Percentiles rank a stretch among this genome's conserved stretches.
phyloP scores from a whole-genome alignment of 2,329 filamentous ascomycete genomes.

The Hymenoscyphus fructigenus region DNA sequence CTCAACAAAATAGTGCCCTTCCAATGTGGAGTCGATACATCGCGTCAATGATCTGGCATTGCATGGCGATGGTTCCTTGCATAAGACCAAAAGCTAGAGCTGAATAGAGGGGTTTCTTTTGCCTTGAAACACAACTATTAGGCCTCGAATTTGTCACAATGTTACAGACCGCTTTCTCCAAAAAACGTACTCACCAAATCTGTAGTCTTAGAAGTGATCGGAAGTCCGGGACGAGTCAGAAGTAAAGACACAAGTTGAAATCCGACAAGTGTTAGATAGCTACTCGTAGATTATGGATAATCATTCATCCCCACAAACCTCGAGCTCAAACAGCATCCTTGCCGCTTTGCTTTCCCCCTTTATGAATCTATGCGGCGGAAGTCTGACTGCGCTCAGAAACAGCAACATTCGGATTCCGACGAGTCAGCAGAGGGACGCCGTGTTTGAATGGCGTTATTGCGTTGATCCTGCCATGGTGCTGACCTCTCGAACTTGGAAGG shows the following conservation, averaged over 20 bases:
- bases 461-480: not conserved
- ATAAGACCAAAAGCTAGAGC: not conserved
- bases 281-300: not conserved
- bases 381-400: not conserved
- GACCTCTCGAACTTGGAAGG: conserved; percentile 1
- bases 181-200: not conserved
- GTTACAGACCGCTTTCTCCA: not conserved
- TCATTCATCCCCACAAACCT: not conserved
- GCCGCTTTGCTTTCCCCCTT: not conserved
- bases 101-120: not conserved
- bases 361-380: not conserved
- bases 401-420: not conserved
- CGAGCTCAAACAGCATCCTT: not conserved
- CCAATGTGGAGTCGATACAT: not conserved
- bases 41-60: conserved; percentile 1
- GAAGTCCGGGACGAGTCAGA: not conserved
- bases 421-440: not conserved
- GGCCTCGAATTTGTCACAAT: not conserved
- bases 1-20: not conserved
- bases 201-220: not conserved
- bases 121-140: not conserved
- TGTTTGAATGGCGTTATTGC: not conserved
- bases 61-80: conserved; percentile 1
- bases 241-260: not conserved
- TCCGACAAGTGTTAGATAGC: not conserved